Evolutionary conservation across 2,329 filamentous ascomycete genomes (phyloP), one percentile per base, ranked within the genome.

Genomic region (Ciborinia camelliae): DNA sequence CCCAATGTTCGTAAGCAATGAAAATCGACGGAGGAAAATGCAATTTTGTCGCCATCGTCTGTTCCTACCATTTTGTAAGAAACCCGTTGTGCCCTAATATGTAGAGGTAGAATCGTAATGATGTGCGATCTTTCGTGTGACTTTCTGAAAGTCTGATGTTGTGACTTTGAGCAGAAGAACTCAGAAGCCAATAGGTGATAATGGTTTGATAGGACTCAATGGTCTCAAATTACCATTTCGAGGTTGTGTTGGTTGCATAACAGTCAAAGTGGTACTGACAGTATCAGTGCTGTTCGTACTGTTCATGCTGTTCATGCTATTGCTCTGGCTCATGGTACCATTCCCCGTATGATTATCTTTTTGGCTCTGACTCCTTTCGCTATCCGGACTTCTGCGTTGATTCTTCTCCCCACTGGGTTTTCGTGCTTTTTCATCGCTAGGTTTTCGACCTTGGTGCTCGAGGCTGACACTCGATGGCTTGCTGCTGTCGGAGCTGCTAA

Each of bases 401-500:
- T 18, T 58, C 43, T 41, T 63, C 32, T 63, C 60, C n/a, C 52
- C 37, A 48, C 61, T 63, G 20, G n/a, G 7, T 35, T 64, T 64
- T 35, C 47, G 62, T 8, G 30, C 54, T 28, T 64, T 64, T n/a
- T 64, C 62, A 10, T 60, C n/a, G 37, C 62, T 60, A 37, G 35
- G 20, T 30, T 60, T 64, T 52, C 28, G 37, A 26, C 53, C 62
- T 10, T 67, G 63, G n/a, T 71, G 66, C 51, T 71, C 70, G 32
- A 70, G 66, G 60, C 71, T 74, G 28, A 73, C 68, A 58, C 70
- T 78, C 61, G 79, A 81, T 63, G 80, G 80, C 70, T 85, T 84
- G 75, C 81, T 84, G 69, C 86, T 89, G 68, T 86, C 87, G 12
- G 88, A 88, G 6, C 88, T 89, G 4, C 87, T 88, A 15, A 86